phyloP scores from a whole-genome alignment of 1,284 basidiomycete genomes.

The Mycena sp. region DNA sequence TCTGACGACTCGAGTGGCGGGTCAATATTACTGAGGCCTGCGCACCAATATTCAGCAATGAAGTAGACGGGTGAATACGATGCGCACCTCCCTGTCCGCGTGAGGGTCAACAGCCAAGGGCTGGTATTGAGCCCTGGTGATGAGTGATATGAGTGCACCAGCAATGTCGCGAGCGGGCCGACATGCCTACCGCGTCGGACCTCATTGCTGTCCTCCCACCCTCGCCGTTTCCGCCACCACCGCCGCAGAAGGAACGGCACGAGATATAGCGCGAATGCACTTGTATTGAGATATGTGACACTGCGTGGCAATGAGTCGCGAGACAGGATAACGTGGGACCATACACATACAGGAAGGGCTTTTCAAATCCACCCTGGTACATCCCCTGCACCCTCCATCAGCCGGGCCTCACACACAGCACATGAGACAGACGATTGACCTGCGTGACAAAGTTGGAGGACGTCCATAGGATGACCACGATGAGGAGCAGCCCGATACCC shows the following conservation, averaged over 20 bases:
- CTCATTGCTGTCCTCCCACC: constrained; percentile 9
- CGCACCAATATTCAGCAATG: too few relatives aligned
- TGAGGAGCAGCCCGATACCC: constrained; percentile 77
- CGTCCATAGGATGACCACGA: constrained; percentile 90
- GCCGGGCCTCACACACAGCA: constrained; percentile 6
- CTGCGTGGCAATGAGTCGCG: constrained; percentile 51
- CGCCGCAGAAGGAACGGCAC: constrained; percentile 70
- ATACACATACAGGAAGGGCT: constrained; percentile 78
- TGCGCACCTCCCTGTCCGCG: constrained; percentile 26
- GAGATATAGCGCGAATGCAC: constrained; percentile 91
- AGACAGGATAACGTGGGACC: background rate
- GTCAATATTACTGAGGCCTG: constrained; percentile 1
- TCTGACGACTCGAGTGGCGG: constrained; percentile 6
- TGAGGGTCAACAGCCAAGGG: constrained; percentile 40
- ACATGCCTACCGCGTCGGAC: constrained; percentile 28
- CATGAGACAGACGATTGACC: constrained; percentile 48
- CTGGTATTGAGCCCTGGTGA: constrained; percentile 41
- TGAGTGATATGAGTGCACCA: background rate
- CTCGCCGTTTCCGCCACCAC: constrained; percentile 40
- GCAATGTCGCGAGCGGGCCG: constrained; percentile 27
- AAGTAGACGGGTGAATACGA: background rate
- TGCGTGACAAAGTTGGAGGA: constrained; percentile 82
- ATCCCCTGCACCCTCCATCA: constrained; percentile 57
- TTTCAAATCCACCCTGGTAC: constrained; percentile 78
- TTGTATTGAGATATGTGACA: constrained; percentile 89